Conservation (phyloP, 2,329 filamentous ascomycete genomes). For the Beauveria varroae region DNA sequence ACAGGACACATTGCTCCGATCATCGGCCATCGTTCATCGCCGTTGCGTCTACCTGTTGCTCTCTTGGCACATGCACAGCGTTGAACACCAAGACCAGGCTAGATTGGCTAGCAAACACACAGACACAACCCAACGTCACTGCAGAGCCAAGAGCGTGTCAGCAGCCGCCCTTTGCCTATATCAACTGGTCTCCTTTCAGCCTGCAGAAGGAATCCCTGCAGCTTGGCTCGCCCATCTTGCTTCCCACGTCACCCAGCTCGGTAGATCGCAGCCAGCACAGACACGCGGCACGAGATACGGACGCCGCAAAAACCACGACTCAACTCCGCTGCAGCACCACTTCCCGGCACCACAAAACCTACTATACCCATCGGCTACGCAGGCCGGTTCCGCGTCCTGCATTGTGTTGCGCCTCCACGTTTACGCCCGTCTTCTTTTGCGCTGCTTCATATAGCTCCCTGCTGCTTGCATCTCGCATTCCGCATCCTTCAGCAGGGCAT, state of each 20-base stretch:
- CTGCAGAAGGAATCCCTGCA: not conserved
- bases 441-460: not conserved
- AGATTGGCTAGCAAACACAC: conserved; percentile 4
- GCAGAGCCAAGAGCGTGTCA: not conserved
- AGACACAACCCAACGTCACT: not conserved
- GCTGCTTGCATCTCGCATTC: conserved; percentile 3
- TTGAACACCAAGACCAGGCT: not conserved
- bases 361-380: not conserved
- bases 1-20: not conserved
- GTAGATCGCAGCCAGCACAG: not conserved
- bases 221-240: not conserved
- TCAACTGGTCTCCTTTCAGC: not conserved
- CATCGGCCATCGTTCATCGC: not conserved
- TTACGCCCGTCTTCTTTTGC: not conserved
- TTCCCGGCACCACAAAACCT: not conserved
- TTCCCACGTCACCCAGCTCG: not conserved
- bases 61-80: not conserved
- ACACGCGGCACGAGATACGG: not conserved
- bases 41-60: not conserved
- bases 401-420: not conserved
- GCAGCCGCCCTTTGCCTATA: not conserved
- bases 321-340: not conserved
- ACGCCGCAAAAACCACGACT: not conserved
- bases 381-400: conserved; percentile 6
- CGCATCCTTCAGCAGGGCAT: conserved; percentile 2